Conservation (phyloP, 2,329 filamentous ascomycete species). For the Xylariomycetidae sp. region DNA sequence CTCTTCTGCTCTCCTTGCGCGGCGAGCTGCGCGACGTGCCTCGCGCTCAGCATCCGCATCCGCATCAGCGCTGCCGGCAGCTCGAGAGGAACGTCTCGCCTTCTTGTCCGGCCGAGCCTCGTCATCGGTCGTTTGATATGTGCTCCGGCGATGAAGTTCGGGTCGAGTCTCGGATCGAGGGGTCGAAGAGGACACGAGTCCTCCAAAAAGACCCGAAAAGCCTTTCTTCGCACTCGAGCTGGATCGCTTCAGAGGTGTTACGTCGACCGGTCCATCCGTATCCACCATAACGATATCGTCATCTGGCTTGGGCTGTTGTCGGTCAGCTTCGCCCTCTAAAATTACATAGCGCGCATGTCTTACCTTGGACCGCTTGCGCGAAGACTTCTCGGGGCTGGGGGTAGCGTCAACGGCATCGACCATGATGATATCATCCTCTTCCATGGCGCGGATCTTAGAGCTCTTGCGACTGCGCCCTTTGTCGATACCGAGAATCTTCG, state of each 20-base stretch:
- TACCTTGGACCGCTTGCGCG: constrained; percentile 43
- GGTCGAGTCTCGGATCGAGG: constrained; percentile 38
- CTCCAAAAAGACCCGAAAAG: constrained; percentile 58
- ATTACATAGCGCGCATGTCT: constrained; percentile 26
- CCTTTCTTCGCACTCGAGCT: constrained; percentile 60
- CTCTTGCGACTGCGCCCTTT: constrained; percentile 41
- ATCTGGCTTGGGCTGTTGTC: constrained; percentile 14
- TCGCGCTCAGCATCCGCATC: constrained; percentile 55
- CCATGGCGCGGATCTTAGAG: constrained; percentile 34
- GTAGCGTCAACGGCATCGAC: constrained; percentile 35
- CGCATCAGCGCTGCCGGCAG: constrained; percentile 42
- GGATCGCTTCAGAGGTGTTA: constrained; percentile 53
- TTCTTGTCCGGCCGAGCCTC: constrained; percentile 37
- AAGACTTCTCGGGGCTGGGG: constrained; percentile 41
- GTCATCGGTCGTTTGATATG: constrained; percentile 46
- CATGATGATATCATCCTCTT: constrained; percentile 50
- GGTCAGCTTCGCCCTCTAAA: constrained; percentile 12
- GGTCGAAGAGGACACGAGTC: constrained; percentile 43
- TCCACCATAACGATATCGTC: constrained; percentile 60
- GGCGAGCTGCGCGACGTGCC: constrained; percentile 58
- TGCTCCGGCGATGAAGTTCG: constrained; percentile 46
- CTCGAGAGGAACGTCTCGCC: constrained; percentile 32
- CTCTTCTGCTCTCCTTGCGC: constrained; percentile 52
- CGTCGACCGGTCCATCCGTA: constrained; percentile 39
- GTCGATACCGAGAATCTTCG: constrained; percentile 65